A percentile compares a stretch with the other conserved stretches of the same genome.
These are phyloP conservation scores for Pythium aphanidermatum DNA, from an alignment of 352 stramenopile genomes.

Conservation along the genomic window DNA sequence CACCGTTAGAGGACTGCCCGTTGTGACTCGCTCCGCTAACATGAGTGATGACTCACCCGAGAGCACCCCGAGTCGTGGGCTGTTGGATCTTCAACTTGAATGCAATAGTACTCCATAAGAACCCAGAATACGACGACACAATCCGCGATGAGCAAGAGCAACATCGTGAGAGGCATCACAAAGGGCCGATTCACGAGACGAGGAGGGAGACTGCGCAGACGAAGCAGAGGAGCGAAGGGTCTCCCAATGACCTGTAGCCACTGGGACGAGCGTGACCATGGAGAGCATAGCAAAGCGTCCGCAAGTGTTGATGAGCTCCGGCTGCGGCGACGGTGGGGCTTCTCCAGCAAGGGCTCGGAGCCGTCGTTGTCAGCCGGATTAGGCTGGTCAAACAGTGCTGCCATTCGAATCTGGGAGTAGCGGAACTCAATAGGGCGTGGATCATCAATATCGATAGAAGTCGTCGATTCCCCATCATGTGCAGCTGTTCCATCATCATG, in stretches of 20 bases:
- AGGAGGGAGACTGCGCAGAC: constrained; percentile 41
- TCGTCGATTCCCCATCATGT: no score
- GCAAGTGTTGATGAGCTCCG: constrained; percentile 2
- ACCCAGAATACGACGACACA: constrained; percentile 66
- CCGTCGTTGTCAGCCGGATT: constrained; percentile 5
- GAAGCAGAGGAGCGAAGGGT: constrained; percentile 57
- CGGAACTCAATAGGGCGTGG: constrained; percentile 55
- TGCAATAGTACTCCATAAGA: constrained; percentile 80
- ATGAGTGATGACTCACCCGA: constrained; percentile 41
- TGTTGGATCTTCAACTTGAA: constrained; percentile 80
- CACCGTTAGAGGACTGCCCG: neutral
- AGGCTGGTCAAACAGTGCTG: constrained; percentile 52
- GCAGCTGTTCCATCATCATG: no score
- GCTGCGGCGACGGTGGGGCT: constrained; percentile 6
- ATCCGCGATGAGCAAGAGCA: constrained; percentile 64
- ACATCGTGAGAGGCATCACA: constrained; percentile 38
- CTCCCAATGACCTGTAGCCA: constrained; percentile 28
- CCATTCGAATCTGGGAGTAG: constrained; percentile 72
- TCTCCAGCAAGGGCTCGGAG: constrained; percentile 7
- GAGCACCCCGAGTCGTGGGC: constrained; percentile 65
- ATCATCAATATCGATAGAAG: constrained; percentile 23
- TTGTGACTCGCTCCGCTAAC: no score
- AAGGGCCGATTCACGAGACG: constrained; percentile 17
- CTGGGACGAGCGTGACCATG: constrained; percentile 7
- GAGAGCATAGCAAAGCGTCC: constrained; percentile 16